phyloP scores from a whole-genome alignment of 1,284 basidiomycete genomes.

The Fomitopsis betulina region DNA sequence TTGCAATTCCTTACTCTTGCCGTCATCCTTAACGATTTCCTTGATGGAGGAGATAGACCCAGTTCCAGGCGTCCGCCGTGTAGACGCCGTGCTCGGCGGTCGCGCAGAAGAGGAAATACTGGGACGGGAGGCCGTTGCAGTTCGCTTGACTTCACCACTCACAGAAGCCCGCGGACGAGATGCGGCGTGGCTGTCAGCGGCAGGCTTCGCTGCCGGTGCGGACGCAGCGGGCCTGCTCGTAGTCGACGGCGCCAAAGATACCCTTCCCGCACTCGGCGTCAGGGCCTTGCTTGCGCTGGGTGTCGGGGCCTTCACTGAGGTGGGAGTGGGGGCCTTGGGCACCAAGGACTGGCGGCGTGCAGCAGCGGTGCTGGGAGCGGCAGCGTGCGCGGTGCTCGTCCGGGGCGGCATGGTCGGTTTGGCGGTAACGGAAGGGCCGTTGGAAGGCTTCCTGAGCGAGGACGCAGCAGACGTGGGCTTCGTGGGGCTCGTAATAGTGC shows the following conservation, averaged over 20 bases:
- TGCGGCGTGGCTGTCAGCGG: conserved; percentile 31
- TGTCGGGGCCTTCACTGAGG: conserved; percentile 37
- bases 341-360: conserved; percentile 25
- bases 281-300: conserved; percentile 43
- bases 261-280: conserved; percentile 42
- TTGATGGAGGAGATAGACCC: conserved; percentile 66
- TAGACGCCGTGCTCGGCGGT: conserved; percentile 23
- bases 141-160: conserved; percentile 29
- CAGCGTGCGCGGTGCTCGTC: conserved; percentile 27
- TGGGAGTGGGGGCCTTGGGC: conserved; percentile 35
- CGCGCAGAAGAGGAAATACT: conserved; percentile 21
- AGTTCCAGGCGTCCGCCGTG: conserved; percentile 37
- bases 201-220: conserved; percentile 26
- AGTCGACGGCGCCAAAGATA: conserved; percentile 24
- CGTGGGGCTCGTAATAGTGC: conserved; percentile 31
- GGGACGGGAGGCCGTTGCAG: conserved; percentile 21
- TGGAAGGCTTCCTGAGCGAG: conserved; percentile 46
- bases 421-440: conserved; percentile 34
- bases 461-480: conserved; percentile 32
- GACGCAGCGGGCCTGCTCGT: conserved; percentile 16
- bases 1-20: conserved; percentile 54
- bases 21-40: conserved; percentile 56
- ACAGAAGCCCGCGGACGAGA: conserved; percentile 32
- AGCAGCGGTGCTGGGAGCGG: conserved; percentile 14
- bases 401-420: conserved; percentile 38